Evolutionary conservation across 73 alveolate species (phyloP), one percentile per base, ranked within the genome.

Genomic region (Paramecium primaurelia): DNA sequence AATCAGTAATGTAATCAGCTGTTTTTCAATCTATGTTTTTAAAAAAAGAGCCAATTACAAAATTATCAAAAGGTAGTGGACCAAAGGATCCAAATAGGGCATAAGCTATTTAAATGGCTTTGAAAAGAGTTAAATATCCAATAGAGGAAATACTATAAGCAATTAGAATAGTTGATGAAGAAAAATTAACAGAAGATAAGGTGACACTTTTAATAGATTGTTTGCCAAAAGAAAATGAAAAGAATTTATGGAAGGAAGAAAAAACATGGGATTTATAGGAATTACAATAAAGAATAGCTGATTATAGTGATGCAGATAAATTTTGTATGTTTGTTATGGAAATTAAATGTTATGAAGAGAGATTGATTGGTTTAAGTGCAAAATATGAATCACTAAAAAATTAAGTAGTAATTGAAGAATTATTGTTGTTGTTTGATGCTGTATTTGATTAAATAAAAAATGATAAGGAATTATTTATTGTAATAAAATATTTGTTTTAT

Each of bases 201-300:
- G 84, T 64, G 10, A 32, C 84, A 28, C 22, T 64, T 0, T 28
- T 64, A 11, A 10, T 64, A 16, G 84, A 64, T 34, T 64, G 84
- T 28, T 64, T 64, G 22, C 84, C 84, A 3, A 64, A 64, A n/a
- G 84, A 64, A 12, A 64, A 64, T 64, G 84, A 64, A 26, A 64
- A 64, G 84, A 64, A 64, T 34, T 34, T 64, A 32, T 64, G 84
- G 84, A 32, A 64, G 84, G 84, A 64, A 64, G 84, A 64, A n/a
- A 64, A 34, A 64, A 25, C 16, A 64, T 64, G 45, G 84, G 84
- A 34, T 28, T 12, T 12, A 2, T 0, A 64, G 1, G 84, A 64
- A 64, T 64, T 11, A 25, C 5, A 64, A 14, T 12, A 12, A 26
- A 28, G 45, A 64, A 32, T 64, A 64, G 0, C 2, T 2, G 84